Conservation (phyloP, 345 rosid species). For the Iberis pinnata region DNA sequence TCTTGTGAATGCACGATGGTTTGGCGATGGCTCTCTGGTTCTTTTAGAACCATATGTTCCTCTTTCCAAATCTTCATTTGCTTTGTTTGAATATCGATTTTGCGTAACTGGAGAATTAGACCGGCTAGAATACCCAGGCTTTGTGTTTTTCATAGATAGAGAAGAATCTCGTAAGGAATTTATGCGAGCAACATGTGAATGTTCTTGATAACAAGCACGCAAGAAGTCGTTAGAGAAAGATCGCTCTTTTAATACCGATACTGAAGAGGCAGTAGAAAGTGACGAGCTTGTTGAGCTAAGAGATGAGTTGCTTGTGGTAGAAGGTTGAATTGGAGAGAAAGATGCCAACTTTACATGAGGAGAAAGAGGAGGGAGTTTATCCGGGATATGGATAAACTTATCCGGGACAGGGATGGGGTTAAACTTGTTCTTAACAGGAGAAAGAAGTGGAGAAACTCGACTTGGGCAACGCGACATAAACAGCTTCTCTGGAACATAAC, state of each 20-base stretch:
- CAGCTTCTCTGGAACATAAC: conserved; percentile 55
- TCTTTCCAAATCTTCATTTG: conserved; percentile 22
- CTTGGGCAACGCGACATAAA: conserved; percentile 30
- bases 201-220: conserved; percentile 67
- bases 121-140: conserved; percentile 15
- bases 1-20: conserved; percentile 32
- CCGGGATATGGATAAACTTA: conserved; percentile 37
- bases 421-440: conserved; percentile 19
- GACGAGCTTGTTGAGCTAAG: conserved; percentile 48
- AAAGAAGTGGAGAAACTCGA: conserved; percentile 26
- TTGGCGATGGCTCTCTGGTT: conserved; percentile 59
- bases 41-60: conserved; percentile 31
- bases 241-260: conserved; percentile 47
- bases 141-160: conserved; percentile 20
- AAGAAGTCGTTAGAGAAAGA: conserved; percentile 80
- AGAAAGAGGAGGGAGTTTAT: conserved; percentile 37
- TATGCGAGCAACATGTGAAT: conserved; percentile 59
- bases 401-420: conserved; percentile 20
- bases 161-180: conserved; percentile 51
- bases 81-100: conserved; percentile 22
- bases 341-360: conserved; percentile 37
- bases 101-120: conserved; percentile 15
- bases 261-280: conserved; percentile 36
- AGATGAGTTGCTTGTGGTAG: conserved; percentile 23
- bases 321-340: conserved; percentile 32